Base-by-base conservation (phyloP, 2,329 filamentous ascomycete genomes). In the Raffaelea deltoideospora region DNA sequence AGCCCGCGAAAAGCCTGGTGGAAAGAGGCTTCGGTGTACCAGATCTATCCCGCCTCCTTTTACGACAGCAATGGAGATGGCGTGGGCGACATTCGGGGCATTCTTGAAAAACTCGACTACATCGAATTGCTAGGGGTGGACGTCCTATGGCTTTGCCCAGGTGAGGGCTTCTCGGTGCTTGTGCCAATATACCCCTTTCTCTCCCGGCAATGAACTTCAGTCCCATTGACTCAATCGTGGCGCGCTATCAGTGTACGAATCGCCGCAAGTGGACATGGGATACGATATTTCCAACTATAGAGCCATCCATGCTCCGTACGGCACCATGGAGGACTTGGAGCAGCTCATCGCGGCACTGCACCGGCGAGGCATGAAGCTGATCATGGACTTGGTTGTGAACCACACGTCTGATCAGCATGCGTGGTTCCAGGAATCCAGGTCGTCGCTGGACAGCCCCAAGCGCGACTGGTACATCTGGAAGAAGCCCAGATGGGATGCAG, bases 311-410 rank as follows among this genome's bases (percentile, higher is more conserved):
- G 2, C 45, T 1, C 48, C 44, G 1, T 82, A 80, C 42, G 79
- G 78, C 3, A 74, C 70, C 1, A 54, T 83, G 15, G 55, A 60
- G 37, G 76, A 84, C 49, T 68, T 80, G 23, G 72, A 81, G 22
- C 49, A 56, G 1, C 50, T 83, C 28, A 75, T 80, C 34, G 46
- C 64, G 14, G 66, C 65, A 2, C 67, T 69, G 33, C 73, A 80
- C 42, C 48, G 62, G 14, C 64, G 75, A 4, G 72, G 67, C 4
- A 80, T 86, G 38, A 40, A 40, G 31, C 26, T 40, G 3, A 24
- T 86, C 37, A 65, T 85, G 41, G 79, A 86, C 48, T 60, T 86
- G 4, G 80, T 86, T 2, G 69, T 85, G 39, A 87, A 86, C 45
- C 81, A 87, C 50, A 84, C 79, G 0, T 79, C 72, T 5, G 71